These are phyloP conservation scores for Podospora sp. DNA, from an alignment of 495 filamentous ascomycete species.

Conservation along the genomic window DNA sequence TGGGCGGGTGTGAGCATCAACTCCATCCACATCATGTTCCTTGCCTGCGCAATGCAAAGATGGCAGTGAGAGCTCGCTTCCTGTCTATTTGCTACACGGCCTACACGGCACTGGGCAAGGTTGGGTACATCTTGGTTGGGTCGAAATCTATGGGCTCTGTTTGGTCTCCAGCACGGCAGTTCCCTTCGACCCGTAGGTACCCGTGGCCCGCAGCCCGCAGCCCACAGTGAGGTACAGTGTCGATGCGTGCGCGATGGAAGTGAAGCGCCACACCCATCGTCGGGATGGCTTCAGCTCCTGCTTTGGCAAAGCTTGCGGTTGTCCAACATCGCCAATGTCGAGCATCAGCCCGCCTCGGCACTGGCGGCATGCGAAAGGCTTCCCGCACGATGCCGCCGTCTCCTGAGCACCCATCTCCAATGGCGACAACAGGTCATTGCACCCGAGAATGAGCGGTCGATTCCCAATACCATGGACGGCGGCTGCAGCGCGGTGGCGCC, in stretches of 20 bases:
- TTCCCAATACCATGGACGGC: conserved; percentile 30
- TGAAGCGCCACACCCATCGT: neutral
- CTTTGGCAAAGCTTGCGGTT: neutral
- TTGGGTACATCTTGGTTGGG: conserved; percentile 21
- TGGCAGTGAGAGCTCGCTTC: neutral
- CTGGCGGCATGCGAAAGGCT: neutral
- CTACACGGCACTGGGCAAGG: neutral
- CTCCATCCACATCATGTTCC: neutral
- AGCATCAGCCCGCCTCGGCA: neutral
- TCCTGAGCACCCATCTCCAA: neutral
- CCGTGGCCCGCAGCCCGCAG: too few relatives aligned
- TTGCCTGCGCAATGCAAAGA: neutral
- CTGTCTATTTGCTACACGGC: too few relatives aligned
- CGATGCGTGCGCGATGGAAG: neutral
- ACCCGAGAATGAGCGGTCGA: neutral
- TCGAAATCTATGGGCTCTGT: conserved; percentile 12
- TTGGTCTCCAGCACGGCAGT: conserved; percentile 26
- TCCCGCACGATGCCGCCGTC: neutral
- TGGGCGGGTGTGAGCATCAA: conserved; percentile 18
- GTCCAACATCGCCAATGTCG: conserved; percentile 15
- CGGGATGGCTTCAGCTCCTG: neutral
- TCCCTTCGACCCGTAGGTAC: conserved; percentile 6
- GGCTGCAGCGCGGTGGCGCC: conserved; percentile 19
- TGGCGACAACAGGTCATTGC: neutral
- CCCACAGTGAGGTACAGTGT: too few relatives aligned